Percentiles rank a stretch among this genome's conserved stretches.
These are phyloP conservation scores for Eragrostis curvula DNA, from an alignment of 176 grass and related monocot genomes.

Conservation along the genomic window DNA sequence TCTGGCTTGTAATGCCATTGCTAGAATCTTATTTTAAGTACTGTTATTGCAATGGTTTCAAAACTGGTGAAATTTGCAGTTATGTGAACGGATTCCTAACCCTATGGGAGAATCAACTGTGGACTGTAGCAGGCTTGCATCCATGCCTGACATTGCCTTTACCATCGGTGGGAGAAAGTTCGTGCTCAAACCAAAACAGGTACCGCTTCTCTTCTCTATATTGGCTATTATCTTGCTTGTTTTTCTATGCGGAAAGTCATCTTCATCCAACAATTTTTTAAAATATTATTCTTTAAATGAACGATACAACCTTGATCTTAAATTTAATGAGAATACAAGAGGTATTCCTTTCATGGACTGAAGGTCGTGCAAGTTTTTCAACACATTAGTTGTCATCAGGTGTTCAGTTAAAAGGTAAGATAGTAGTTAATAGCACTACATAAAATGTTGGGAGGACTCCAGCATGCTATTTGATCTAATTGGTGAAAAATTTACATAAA, in stretches of 20 bases:
- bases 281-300: background rate
- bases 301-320: background rate
- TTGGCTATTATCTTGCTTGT: background rate
- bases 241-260: slow-evolving; percentile 1
- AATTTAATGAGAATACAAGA: background rate
- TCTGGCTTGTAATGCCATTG: slow-evolving; percentile 20
- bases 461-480: background rate
- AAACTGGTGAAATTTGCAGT: slow-evolving; percentile 54
- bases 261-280: background rate
- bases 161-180: slow-evolving; percentile 80
- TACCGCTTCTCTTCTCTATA: slow-evolving; percentile 32
- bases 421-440: background rate
- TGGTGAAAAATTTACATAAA: background rate
- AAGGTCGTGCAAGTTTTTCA: slow-evolving; percentile 7
- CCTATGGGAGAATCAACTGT: slow-evolving; percentile 87
- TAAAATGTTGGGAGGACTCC: background rate
- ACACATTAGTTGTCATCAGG: background rate
- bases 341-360: background rate
- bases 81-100: slow-evolving; percentile 77
- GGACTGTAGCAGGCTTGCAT: slow-evolving; percentile 60
- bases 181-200: slow-evolving; percentile 76
- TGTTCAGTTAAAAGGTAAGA: background rate
- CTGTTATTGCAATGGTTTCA: slow-evolving; percentile 1
- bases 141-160: slow-evolving; percentile 78
- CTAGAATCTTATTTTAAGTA: background rate